Percentiles rank a stretch among this genome's conserved stretches.
phyloP scores from a whole-genome alignment of 1,284 basidiomycete genomes.

The Hemileia vastatrix region DNA sequence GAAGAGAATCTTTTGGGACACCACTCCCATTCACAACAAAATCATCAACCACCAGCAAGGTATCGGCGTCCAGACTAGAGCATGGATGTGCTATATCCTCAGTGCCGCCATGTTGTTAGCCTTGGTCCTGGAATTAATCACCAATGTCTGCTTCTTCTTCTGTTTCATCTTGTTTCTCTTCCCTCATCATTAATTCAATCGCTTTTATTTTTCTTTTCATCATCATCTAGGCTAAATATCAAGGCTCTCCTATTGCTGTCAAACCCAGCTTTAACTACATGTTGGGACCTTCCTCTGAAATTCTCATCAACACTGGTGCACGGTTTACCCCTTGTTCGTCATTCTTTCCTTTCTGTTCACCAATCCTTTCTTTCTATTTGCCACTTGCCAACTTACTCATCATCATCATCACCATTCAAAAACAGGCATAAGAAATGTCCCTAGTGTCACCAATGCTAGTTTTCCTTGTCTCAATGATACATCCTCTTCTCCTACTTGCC shows the following conservation, averaged over 20 bases:
- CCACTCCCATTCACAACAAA: constrained; percentile 2
- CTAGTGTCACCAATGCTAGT: constrained; percentile 4
- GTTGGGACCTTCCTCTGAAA: constrained; percentile 42
- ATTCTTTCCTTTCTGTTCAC: constrained; percentile 31
- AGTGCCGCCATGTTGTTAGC: constrained; percentile 15
- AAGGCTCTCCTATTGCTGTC: constrained; percentile 11
- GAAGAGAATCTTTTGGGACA: constrained; percentile 23
- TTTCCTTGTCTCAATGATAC: constrained; percentile 21
- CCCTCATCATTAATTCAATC: neutral
- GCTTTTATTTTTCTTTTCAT: neutral
- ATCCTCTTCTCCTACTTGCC: neutral
- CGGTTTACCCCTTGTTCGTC: constrained; percentile 45
- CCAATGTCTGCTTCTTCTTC: constrained; percentile 6
- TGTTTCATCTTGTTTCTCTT: neutral
- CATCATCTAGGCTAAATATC: constrained; percentile 10
- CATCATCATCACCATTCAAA: no score
- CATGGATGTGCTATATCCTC: constrained; percentile 13
- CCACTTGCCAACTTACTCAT: no score
- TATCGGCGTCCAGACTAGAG: constrained; percentile 13
- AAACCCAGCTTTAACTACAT: constrained; percentile 28
- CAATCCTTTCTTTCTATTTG: no score
- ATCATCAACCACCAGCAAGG: constrained; percentile 14
- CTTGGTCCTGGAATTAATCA: constrained; percentile 17
- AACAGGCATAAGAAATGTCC: constrained; percentile 21
- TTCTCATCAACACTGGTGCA: constrained; percentile 43